Percentiles rank a stretch among this genome's conserved stretches.
These are phyloP conservation scores for Gloeopeniophorella convolvens DNA, from an alignment of 768 basidiomycete genomes.

Conservation along the genomic window DNA sequence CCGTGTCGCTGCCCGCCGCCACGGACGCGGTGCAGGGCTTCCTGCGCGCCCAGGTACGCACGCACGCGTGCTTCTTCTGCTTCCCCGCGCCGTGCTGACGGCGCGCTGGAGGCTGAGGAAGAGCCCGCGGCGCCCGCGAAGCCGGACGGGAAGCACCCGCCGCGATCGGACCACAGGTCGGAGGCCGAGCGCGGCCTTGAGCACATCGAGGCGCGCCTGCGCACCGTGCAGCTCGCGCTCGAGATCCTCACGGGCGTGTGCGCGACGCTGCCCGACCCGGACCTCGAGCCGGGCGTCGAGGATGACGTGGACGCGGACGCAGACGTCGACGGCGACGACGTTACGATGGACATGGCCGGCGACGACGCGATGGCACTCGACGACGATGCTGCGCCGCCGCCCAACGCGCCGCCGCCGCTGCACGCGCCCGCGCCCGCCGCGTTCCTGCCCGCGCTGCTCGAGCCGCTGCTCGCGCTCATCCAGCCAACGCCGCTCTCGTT, in stretches of 20 bases:
- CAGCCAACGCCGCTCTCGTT: conserved; percentile 80
- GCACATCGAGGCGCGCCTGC: conserved; percentile 59
- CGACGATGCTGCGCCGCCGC: conserved; percentile 11
- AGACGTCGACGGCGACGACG: conserved; percentile 37
- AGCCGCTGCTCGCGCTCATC: conserved; percentile 60
- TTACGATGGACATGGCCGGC: conserved; percentile 30
- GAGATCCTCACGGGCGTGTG: conserved; percentile 87
- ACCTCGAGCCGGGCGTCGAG: conserved; percentile 33
- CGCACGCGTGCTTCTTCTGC: conserved; percentile 1
- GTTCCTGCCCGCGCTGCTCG: conserved; percentile 56
- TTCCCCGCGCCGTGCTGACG: not conserved
- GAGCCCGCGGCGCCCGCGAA: conserved; percentile 58
- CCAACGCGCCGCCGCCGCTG: conserved; percentile 39
- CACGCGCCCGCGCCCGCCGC: too few species aligned
- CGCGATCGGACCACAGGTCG: conserved; percentile 66
- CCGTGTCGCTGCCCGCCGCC: conserved; percentile 46
- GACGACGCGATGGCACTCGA: conserved; percentile 26
- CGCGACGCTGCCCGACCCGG: conserved; percentile 78
- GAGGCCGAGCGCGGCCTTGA: conserved; percentile 65
- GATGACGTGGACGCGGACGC: conserved; percentile 32
- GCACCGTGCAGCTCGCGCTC: conserved; percentile 74
- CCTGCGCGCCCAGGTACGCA: conserved; percentile 44
- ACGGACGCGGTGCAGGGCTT: conserved; percentile 47
- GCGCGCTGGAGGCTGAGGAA: too few species aligned
- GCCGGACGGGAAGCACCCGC: conserved; percentile 36